Evolutionary conservation across 306 rosid genomes (phyloP).

Genomic region (Amphicarpaea edgeworthii): DNA sequence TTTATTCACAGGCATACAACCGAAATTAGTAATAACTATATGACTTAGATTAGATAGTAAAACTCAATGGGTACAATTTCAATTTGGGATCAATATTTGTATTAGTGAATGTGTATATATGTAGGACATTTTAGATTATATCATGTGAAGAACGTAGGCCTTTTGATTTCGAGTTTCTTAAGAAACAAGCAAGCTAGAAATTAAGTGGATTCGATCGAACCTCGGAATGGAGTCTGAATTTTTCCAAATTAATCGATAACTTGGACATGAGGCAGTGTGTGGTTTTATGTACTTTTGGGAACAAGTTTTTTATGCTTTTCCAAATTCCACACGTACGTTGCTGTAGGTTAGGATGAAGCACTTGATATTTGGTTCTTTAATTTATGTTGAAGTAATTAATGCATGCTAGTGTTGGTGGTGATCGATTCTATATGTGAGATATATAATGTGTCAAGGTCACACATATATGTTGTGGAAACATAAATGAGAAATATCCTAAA

Average conservation of each 20-base stretch:
- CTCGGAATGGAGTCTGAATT: background rate
- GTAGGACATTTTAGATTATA: background rate
- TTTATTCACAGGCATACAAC: no score
- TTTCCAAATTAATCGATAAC: background rate
- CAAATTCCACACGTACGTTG: background rate
- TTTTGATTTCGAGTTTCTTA: background rate
- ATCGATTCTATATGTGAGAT: no score
- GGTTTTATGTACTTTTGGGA: background rate
- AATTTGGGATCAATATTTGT: background rate
- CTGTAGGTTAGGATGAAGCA: background rate
- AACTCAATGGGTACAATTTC: no score
- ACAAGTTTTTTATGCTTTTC: background rate
- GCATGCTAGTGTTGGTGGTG: no score
- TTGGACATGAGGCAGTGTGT: background rate
- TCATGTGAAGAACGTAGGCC: background rate
- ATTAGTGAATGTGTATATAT: background rate
- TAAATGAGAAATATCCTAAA: no score
- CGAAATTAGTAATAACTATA: no score
- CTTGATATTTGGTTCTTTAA: background rate
- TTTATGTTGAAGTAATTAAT: no score
- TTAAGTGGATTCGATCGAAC: background rate
- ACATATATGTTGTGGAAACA: no score
- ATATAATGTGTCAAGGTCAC: no score
- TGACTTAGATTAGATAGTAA: no score
- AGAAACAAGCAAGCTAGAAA: slow-evolving; percentile 16